These are phyloP conservation scores for Elongisporangium undulatum DNA, from an alignment of 352 stramenopile species.

Conservation along the genomic window DNA sequence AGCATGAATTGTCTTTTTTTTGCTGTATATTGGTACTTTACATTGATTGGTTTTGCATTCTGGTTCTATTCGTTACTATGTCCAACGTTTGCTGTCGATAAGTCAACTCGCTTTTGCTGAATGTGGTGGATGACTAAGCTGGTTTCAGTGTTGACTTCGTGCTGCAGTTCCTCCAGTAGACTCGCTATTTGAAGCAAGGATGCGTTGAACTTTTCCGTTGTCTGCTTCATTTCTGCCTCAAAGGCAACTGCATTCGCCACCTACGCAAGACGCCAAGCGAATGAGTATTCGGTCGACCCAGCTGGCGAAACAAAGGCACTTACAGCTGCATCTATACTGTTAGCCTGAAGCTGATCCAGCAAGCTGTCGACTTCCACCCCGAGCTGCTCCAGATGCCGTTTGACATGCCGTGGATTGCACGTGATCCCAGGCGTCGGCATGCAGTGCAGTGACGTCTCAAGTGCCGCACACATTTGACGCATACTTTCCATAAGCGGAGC, in stretches of 20 bases:
- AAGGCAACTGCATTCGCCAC: constrained; percentile 23
- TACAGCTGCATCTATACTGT: constrained; percentile 20
- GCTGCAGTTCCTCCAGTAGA: constrained; percentile 26
- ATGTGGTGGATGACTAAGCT: constrained; percentile 38
- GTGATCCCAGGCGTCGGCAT: constrained; percentile 25
- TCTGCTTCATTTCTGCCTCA: constrained; percentile 22
- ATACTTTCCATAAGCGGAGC: constrained; percentile 15
- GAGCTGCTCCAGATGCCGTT: constrained; percentile 24
- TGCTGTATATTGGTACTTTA: not conserved
- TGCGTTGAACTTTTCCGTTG: constrained; percentile 15
- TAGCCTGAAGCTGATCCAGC: constrained; percentile 14
- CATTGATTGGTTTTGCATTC: not conserved
- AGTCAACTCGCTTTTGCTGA: constrained; percentile 19
- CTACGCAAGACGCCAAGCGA: constrained; percentile 5
- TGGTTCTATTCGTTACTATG: not conserved
- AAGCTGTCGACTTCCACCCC: constrained; percentile 22
- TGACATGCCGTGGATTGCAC: constrained; percentile 23
- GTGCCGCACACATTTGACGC: constrained; percentile 14
- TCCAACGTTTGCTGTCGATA: not conserved
- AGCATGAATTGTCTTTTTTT: not conserved
- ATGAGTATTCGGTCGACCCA: not conserved
- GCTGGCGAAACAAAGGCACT: not conserved
- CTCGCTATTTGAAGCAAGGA: constrained; percentile 34
- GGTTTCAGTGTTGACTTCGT: constrained; percentile 32
- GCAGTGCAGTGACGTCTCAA: constrained; percentile 29